Percentiles rank a stretch among this genome's conserved stretches.
These are phyloP conservation scores for Nemania sp. DNA, from an alignment of 2,329 filamentous ascomycete species.

Conservation along the genomic window DNA sequence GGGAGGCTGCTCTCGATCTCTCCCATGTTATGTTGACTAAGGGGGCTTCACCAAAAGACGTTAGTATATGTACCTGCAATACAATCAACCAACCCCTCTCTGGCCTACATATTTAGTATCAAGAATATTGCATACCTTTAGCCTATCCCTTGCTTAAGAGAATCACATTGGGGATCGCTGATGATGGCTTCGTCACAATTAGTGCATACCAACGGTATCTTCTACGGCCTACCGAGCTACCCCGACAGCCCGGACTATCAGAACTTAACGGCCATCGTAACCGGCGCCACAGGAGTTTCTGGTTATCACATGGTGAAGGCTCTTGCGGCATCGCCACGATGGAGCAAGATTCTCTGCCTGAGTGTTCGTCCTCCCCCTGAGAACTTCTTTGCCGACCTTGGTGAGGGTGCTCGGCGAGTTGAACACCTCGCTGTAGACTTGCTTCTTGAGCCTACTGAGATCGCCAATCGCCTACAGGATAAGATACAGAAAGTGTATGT, in stretches of 20 bases:
- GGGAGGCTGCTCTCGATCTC: not conserved
- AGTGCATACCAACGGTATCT: constrained; percentile 4
- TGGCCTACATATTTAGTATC: not conserved
- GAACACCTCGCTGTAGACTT: constrained; percentile 7
- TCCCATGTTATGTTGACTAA: not conserved
- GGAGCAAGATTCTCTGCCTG: constrained; percentile 10
- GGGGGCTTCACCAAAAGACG: not conserved
- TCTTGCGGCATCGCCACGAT: not conserved
- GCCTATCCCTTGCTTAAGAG: not conserved
- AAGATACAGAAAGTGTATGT: constrained; percentile 8
- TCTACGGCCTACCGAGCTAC: constrained; percentile 3
- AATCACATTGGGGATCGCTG: not conserved
- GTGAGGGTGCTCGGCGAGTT: not conserved
- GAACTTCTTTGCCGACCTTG: constrained; percentile 1
- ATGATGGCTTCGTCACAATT: constrained; percentile 8
- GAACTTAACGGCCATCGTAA: constrained; percentile 8
- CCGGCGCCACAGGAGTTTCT: constrained; percentile 9
- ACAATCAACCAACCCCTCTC: not conserved
- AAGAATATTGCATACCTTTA: not conserved
- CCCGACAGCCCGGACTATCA: not conserved
- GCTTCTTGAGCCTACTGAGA: not conserved
- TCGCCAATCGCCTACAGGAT: not conserved
- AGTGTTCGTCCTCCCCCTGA: not conserved
- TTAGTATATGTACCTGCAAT: not conserved
- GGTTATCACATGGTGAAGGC: constrained; percentile 13